Evolutionary conservation across 140 eudicot species (phyloP), one percentile per base, ranked within the genome.

Genomic region (Senecio squalidus): DNA sequence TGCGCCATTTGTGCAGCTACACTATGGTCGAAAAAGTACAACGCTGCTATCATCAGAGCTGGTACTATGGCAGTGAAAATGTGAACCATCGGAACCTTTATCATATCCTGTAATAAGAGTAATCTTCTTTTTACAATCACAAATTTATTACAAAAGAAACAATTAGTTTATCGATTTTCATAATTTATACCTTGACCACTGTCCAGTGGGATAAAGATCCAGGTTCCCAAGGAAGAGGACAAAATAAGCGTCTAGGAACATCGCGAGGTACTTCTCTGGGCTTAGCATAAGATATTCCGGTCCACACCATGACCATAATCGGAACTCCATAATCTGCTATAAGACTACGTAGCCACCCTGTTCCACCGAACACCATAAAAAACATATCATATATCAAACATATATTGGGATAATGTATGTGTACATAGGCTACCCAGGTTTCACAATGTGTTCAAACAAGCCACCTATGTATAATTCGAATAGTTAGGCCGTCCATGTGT

Each of bases 1-100:
- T 89, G 97, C 15, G 97, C 95, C 95, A 89, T 51, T 76, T 89
- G 89, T 54, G 97, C 72, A 64, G 97, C 95, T 33, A 89, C 97
- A 66, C 95, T 85, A 56, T 89, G 97, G 72, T 89, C 97, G 22
- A 89, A 89, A 73, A 89, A 89, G 76, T 89, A 89, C 56, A 85
- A 60, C 59, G 93, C 94, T 2, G 97, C 97, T 50, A 89, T 80
- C 95, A 89, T 85, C 57, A 76, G 3, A 11, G 95, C 94, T 58
- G 97, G 95, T 66, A 89, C 58, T 34, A 85, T 15, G 60, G 97
- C 95, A 47, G 84, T 80, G 70, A 82, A 75, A 25, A 89, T 68
- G 64, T 89, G 87, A 67, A 40, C 62, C 33, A 59, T 57, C 5
- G 97, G 94, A 54, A 89, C 81, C 58, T 67, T 72, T 39, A 4